Conservation (phyloP, 1,284 basidiomycete genomes). For the Cystobasidiaceae sp. region DNA sequence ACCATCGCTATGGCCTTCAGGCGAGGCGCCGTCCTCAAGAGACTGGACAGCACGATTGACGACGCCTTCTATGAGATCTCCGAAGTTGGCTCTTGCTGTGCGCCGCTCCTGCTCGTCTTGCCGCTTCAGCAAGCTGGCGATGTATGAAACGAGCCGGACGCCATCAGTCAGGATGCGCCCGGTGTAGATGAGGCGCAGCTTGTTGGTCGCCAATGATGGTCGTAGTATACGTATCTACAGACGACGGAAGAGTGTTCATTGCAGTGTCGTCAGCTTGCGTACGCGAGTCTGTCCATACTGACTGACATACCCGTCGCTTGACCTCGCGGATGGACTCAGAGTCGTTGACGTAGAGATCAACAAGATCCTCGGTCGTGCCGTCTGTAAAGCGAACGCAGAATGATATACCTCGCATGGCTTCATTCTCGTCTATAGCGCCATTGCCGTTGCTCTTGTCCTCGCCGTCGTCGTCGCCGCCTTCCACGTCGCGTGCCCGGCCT, state of each 20-base stretch:
- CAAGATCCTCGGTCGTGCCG: slow-evolving; percentile 49
- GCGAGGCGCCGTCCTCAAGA: slow-evolving; percentile 15
- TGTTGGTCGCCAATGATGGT: slow-evolving; percentile 55
- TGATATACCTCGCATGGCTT: slow-evolving; percentile 41
- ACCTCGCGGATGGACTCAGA: slow-evolving; percentile 65
- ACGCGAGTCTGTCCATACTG: background rate
- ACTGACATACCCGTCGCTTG: slow-evolving; percentile 60
- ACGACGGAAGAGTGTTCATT: too few species aligned
- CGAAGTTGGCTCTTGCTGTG: slow-evolving; percentile 1
- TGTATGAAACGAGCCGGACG: slow-evolving; percentile 65
- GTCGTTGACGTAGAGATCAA: slow-evolving; percentile 53
- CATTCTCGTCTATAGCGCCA: too few species aligned
- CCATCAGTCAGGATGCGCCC: slow-evolving; percentile 76
- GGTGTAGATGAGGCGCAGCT: slow-evolving; percentile 76
- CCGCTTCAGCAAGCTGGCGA: slow-evolving; percentile 54
- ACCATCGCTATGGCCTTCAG: background rate
- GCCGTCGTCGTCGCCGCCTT: background rate
- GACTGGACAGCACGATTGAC: slow-evolving; percentile 28
- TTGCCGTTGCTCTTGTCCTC: too few species aligned
- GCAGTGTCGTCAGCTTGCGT: slow-evolving; percentile 6
- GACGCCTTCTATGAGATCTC: slow-evolving; percentile 15
- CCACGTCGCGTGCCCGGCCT: slow-evolving; percentile 16
- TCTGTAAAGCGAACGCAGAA: slow-evolving; percentile 59
- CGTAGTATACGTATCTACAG: slow-evolving; percentile 36
- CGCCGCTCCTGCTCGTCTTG: slow-evolving; percentile 22